phyloP scores from a whole-genome alignment of 495 filamentous ascomycete genomes.

The Trichoderma orchidacearum region DNA sequence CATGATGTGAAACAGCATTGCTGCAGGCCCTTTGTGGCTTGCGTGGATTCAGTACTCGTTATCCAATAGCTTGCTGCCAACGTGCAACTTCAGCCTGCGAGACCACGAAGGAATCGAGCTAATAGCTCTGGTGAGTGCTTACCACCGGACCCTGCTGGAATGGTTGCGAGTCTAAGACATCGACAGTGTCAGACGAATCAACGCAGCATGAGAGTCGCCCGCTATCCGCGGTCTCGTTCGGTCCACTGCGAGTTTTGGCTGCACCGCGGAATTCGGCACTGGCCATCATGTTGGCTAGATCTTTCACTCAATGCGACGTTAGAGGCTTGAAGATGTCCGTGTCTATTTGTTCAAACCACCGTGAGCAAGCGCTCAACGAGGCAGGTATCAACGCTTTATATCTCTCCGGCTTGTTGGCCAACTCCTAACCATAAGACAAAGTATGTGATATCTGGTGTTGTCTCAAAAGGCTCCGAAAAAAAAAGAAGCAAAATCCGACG shows the following conservation, averaged over 20 bases:
- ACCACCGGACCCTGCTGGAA: neutral
- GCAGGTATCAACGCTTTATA: neutral
- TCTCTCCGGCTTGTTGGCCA: neutral
- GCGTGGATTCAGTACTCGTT: neutral
- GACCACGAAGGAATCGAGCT: too few species aligned
- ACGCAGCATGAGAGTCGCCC: neutral
- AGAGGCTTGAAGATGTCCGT: neutral
- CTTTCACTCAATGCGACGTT: neutral
- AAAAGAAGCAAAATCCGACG: neutral
- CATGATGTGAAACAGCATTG: neutral
- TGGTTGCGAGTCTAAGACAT: neutral
- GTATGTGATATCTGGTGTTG: neutral
- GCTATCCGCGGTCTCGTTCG: neutral
- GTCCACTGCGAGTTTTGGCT: neutral
- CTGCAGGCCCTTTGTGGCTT: neutral
- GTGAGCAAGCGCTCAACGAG: neutral
- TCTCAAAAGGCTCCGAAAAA: neutral
- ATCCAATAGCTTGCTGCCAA: neutral
- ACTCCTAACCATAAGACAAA: neutral
- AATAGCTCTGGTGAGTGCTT: neutral
- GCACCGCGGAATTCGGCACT: neutral
- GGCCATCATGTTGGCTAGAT: neutral
- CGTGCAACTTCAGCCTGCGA: too few species aligned
- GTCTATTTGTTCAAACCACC: neutral
- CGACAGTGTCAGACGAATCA: neutral